Evolutionary conservation across 768 basidiomycete species (phyloP).

Genomic region (Leucosporidium scottii): DNA sequence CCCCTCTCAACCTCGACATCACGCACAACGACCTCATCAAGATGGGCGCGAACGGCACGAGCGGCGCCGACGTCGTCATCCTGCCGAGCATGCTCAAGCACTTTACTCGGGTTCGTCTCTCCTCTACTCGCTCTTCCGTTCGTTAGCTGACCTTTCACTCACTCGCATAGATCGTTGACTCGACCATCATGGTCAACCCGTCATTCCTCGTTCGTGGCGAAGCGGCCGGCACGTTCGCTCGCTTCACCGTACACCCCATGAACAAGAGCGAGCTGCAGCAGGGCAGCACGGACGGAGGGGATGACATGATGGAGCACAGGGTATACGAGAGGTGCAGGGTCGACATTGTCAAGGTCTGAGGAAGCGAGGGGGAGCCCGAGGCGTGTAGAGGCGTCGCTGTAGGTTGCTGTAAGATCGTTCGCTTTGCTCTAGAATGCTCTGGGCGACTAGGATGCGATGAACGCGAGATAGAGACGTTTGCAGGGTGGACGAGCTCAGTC

Average conservation of each 20-base stretch:
- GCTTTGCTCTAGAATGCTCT: no score
- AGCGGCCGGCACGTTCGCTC: slow-evolving; percentile 45
- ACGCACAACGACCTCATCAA: slow-evolving; percentile 59
- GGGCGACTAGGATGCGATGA: no score
- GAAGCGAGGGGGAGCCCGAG: not conserved
- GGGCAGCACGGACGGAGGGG: slow-evolving; percentile 1
- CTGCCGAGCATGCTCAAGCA: slow-evolving; percentile 82
- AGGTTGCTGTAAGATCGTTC: no score
- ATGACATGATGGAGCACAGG: slow-evolving; percentile 39
- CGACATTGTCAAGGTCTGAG: slow-evolving; percentile 44
- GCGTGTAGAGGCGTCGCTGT: no score
- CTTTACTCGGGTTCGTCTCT: slow-evolving; percentile 64
- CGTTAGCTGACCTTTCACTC: slow-evolving; percentile 59
- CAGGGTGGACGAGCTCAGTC: no score
- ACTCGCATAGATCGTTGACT: slow-evolving; percentile 59
- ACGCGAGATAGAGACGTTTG: no score
- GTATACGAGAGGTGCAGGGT: slow-evolving; percentile 45
- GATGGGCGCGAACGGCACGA: slow-evolving; percentile 39
- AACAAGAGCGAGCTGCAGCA: slow-evolving; percentile 36
- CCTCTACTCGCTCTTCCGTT: slow-evolving; percentile 77
- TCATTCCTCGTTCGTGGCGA: slow-evolving; percentile 52
- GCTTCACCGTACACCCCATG: slow-evolving; percentile 43
- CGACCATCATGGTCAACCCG: slow-evolving; percentile 76
- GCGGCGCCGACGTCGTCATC: slow-evolving; percentile 65
- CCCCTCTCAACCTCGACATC: slow-evolving; percentile 71